A percentile compares a stretch with the other conserved stretches of the same genome.
Evolutionary conservation across 148 eudicot species (phyloP).

Genomic region (Simmondsia chinensis): DNA sequence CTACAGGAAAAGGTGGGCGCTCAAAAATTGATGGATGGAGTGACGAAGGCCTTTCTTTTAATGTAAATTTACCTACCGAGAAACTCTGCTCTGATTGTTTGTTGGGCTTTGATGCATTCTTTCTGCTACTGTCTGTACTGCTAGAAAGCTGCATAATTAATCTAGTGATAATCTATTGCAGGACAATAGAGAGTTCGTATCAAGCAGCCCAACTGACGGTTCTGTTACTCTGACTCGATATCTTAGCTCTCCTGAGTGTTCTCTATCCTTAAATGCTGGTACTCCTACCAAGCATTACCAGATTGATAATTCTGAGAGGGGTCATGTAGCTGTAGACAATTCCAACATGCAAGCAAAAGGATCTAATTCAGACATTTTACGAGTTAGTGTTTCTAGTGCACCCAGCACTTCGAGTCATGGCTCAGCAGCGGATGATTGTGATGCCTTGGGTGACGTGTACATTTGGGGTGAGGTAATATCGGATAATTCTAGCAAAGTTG

Average conservation of each 20-base stretch:
- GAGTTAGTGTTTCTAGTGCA: conserved; percentile 96
- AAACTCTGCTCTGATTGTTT: background rate
- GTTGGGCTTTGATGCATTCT: background rate
- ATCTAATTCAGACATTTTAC: conserved; percentile 64
- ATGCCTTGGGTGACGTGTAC: conserved; percentile 89
- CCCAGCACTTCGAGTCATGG: conserved; percentile 97
- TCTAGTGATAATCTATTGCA: conserved; percentile 26
- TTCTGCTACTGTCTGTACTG: background rate
- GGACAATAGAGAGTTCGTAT: conserved; percentile 69
- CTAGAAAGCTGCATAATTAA: background rate
- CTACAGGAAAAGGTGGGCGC: conserved; percentile 82
- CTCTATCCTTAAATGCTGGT: conserved; percentile 34
- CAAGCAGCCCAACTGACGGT: conserved; percentile 75
- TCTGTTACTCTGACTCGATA: conserved; percentile 52
- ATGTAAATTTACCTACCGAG: conserved; percentile 31
- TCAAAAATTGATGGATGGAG: conserved; percentile 95
- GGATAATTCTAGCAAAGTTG: conserved; percentile 42
- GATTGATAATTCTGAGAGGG: conserved; percentile 44
- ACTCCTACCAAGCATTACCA: conserved; percentile 47
- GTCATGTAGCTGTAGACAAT: conserved; percentile 69
- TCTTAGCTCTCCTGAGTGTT: conserved; percentile 64
- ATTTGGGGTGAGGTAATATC: conserved; percentile 92
- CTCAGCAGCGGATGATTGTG: conserved; percentile 86
- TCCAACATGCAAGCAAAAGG: conserved; percentile 81
- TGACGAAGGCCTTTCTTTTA: conserved; percentile 75